Conservation (phyloP, 805 yeast species). For the Grigorovia yakushimaensis region DNA sequence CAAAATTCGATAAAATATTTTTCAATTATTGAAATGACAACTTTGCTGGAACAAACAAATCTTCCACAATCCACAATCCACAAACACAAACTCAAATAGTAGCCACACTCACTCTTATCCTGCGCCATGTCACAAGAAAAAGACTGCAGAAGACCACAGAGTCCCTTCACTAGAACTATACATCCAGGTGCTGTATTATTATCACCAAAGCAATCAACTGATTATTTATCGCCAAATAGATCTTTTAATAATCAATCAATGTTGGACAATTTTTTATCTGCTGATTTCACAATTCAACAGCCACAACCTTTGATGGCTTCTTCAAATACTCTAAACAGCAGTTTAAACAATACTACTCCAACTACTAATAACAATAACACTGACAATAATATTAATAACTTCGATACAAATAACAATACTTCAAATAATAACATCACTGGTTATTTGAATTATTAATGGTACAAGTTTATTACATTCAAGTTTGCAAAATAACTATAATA, state of each 20-base stretch:
- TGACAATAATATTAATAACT: too few relatives aligned
- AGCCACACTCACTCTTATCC: too few relatives aligned
- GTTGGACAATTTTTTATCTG: neutral
- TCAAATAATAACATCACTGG: neutral
- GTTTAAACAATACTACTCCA: neutral
- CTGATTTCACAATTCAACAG: neutral
- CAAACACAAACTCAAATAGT: too few relatives aligned
- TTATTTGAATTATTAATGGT: neutral
- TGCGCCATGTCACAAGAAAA: neutral
- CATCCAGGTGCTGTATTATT: constrained; percentile 35
- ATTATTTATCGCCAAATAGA: neutral
- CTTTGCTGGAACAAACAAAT: too few relatives aligned
- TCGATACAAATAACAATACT: too few relatives aligned
- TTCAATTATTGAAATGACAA: too few relatives aligned
- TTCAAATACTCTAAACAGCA: too few relatives aligned
- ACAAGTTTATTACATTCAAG: neutral
- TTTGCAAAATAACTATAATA: neutral
- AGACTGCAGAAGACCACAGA: constrained; percentile 1
- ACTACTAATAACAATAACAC: neutral
- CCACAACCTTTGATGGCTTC: neutral
- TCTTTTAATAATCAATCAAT: neutral
- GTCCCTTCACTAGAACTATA: constrained; percentile 21
- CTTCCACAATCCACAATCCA: too few relatives aligned
- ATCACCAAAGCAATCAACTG: constrained; percentile 21
- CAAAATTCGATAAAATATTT: too few relatives aligned